A percentile compares a stretch with the other conserved stretches of the same genome.
These are phyloP conservation scores for Corinectria fuckeliana DNA, from an alignment of 2,329 filamentous ascomycete genomes.

Conservation along the genomic window DNA sequence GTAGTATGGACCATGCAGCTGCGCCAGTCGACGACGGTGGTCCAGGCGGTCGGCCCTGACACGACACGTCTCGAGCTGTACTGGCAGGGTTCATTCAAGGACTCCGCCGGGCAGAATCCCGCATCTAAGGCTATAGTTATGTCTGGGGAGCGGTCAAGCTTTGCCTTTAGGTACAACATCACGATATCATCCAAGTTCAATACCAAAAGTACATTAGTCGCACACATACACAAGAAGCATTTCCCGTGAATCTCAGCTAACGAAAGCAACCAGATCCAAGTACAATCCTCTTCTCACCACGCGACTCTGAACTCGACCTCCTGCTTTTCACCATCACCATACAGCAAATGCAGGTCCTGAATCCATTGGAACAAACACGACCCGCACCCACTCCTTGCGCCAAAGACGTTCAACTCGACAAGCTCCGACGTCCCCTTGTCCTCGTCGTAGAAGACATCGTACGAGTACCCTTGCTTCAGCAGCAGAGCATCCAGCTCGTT, in stretches of 20 bases:
- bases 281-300: neutral
- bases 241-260: neutral
- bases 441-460: slow-evolving; percentile 50
- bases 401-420: slow-evolving; percentile 55
- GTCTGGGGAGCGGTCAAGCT: too few relatives aligned
- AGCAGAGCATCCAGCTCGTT: slow-evolving; percentile 39
- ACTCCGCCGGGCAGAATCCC: too few relatives aligned
- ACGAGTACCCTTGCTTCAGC: slow-evolving; percentile 49
- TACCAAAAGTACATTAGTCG: too few relatives aligned
- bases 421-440: slow-evolving; percentile 33
- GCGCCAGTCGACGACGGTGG: too few relatives aligned
- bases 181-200: too few relatives aligned
- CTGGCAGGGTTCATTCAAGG: too few relatives aligned
- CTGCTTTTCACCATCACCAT: neutral
- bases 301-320: neutral
- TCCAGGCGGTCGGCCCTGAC: too few relatives aligned
- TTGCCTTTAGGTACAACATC: too few relatives aligned
- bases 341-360: slow-evolving; percentile 12
- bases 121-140: too few relatives aligned
- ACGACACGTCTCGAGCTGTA: too few relatives aligned
- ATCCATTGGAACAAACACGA: slow-evolving; percentile 56
- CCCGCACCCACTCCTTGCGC: slow-evolving; percentile 51
- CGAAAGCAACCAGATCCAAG: neutral
- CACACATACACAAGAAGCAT: too few relatives aligned
- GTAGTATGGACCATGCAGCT: too few relatives aligned